Percentiles rank a stretch among this genome's conserved stretches.
Conservation (phyloP, 495 filamentous ascomycete species). For the Diplogelasinospora grovesii region DNA sequence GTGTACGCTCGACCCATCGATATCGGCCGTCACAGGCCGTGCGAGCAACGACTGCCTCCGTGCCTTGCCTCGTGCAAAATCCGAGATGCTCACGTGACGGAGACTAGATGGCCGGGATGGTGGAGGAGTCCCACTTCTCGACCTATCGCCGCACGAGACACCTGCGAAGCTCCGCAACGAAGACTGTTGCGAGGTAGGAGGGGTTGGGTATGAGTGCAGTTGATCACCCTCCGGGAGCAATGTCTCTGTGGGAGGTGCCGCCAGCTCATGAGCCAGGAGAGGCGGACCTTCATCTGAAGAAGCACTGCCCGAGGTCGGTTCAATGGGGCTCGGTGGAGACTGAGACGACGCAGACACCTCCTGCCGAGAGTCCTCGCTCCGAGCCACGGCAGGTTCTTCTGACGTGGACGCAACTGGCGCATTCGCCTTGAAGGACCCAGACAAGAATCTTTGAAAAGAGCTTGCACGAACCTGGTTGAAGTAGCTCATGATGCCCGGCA, state of each 20-base stretch:
- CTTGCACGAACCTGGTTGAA: slow-evolving; percentile 93
- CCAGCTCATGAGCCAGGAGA: slow-evolving; percentile 47
- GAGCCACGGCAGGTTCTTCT: slow-evolving; percentile 25
- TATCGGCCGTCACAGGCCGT: slow-evolving; percentile 60
- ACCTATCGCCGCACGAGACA: slow-evolving; percentile 38
- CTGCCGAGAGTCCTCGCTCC: slow-evolving; percentile 28
- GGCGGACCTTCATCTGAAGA: slow-evolving; percentile 37
- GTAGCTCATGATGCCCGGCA: slow-evolving; percentile 87
- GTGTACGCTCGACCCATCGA: slow-evolving; percentile 58
- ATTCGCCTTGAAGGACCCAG: slow-evolving; percentile 28
- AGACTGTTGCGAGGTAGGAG: slow-evolving; percentile 50
- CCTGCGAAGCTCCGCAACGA: slow-evolving; percentile 45
- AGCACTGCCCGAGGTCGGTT: slow-evolving; percentile 18
- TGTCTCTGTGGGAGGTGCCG: slow-evolving; percentile 27
- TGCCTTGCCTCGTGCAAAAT: slow-evolving; percentile 32
- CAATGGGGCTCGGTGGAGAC: slow-evolving; percentile 17
- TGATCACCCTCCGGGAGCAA: slow-evolving; percentile 26
- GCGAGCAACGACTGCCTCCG: slow-evolving; percentile 46
- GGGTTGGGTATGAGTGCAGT: slow-evolving; percentile 48
- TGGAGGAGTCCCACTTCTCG: slow-evolving; percentile 20
- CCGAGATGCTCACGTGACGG: slow-evolving; percentile 37
- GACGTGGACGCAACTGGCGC: slow-evolving; percentile 32
- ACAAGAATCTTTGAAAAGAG: slow-evolving; percentile 36
- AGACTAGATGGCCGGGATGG: slow-evolving; percentile 20
- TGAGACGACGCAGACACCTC: slow-evolving; percentile 19